Evolutionary conservation across 805 yeast species (phyloP).

Genomic region (Osmozyma mogii): DNA sequence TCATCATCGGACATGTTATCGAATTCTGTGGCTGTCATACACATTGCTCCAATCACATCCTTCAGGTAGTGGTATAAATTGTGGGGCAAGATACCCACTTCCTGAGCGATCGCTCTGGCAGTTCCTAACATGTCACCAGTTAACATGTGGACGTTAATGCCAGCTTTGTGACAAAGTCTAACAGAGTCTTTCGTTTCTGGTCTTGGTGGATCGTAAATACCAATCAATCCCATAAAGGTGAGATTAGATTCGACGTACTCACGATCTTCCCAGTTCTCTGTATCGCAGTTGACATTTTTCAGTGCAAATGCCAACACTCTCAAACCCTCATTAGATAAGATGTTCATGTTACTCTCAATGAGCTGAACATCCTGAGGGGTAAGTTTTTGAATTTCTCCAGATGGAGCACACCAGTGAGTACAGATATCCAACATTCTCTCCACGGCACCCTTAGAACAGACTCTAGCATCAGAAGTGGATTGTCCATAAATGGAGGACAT

Average conservation of each 20-base stretch:
- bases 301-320: constrained; percentile 61
- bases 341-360: constrained; percentile 50
- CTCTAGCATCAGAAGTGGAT: constrained; percentile 12
- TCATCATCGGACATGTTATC: constrained; percentile 24
- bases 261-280: constrained; percentile 15
- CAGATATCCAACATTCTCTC: constrained; percentile 59
- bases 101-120: constrained; percentile 68
- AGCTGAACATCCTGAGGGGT: constrained; percentile 22
- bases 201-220: constrained; percentile 78
- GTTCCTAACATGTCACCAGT: constrained; percentile 80
- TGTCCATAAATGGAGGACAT: constrained; percentile 24
- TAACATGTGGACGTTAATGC: constrained; percentile 73
- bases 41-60: constrained; percentile 40
- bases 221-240: constrained; percentile 59
- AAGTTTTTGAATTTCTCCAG: constrained; percentile 11
- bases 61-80: constrained; percentile 48
- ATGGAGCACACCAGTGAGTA: constrained; percentile 38
- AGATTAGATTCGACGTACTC: constrained; percentile 43
- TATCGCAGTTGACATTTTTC: constrained; percentile 17
- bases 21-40: constrained; percentile 31
- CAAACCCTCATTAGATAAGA: constrained; percentile 56
- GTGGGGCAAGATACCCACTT: constrained; percentile 19
- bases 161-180: constrained; percentile 61
- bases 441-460: constrained; percentile 69
- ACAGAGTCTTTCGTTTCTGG: constrained; percentile 61